phyloP scores from a whole-genome alignment of 2,329 filamentous ascomycete species.

The Dichotomopilus funicola region DNA sequence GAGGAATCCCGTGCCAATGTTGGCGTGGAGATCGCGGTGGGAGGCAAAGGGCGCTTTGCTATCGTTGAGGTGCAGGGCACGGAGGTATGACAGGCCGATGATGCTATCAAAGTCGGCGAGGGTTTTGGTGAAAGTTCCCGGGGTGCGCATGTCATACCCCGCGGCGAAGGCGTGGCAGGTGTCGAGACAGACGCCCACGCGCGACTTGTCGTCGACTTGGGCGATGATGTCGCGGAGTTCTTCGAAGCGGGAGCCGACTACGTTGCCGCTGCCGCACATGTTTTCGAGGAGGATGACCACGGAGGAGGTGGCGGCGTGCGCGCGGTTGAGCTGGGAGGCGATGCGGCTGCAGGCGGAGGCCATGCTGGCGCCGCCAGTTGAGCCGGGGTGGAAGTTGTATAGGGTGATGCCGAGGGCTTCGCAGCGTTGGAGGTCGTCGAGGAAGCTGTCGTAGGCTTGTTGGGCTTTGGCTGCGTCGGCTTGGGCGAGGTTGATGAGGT shows the following conservation, averaged over 20 bases:
- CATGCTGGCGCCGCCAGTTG: constrained; percentile 61
- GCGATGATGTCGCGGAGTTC: constrained; percentile 82
- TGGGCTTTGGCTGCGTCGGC: constrained; percentile 70
- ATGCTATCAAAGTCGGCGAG: constrained; percentile 69
- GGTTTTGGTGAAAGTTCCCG: constrained; percentile 64
- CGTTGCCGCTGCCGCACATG: constrained; percentile 86
- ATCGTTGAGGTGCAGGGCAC: constrained; percentile 88
- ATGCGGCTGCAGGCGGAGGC: constrained; percentile 70
- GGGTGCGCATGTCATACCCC: constrained; percentile 79
- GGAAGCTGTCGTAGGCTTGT: constrained; percentile 78
- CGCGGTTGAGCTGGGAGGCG: constrained; percentile 72
- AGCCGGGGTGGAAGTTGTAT: constrained; percentile 98
- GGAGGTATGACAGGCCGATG: constrained; percentile 73
- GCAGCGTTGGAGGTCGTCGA: constrained; percentile 83
- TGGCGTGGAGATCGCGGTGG: constrained; percentile 84
- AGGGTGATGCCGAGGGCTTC: constrained; percentile 77
- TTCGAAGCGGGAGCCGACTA: constrained; percentile 78
- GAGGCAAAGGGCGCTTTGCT: constrained; percentile 83
- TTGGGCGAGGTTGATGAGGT: constrained; percentile 93
- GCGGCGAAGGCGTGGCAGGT: constrained; percentile 95
- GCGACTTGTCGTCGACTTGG: constrained; percentile 68
- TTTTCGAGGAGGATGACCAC: constrained; percentile 89
- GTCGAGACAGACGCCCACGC: constrained; percentile 91
- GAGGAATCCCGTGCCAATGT: constrained; percentile 91
- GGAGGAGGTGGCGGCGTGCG: constrained; percentile 66